These are phyloP conservation scores for Fusarium praegraminearum DNA, from an alignment of 2,329 filamentous ascomycete genomes.

Conservation along the genomic window DNA sequence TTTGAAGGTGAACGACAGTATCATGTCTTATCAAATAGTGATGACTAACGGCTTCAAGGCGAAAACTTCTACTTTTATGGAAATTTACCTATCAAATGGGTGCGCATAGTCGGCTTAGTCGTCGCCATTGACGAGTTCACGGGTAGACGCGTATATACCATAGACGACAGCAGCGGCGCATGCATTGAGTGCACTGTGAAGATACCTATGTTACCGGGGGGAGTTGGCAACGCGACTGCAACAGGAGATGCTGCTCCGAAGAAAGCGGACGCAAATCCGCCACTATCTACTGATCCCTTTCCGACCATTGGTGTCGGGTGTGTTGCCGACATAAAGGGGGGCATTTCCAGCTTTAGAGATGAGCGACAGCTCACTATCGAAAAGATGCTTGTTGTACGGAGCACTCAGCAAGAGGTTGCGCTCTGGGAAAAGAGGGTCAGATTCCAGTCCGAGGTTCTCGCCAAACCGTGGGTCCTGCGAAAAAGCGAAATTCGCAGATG, in stretches of 20 bases:
- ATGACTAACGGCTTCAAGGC: constrained; percentile 48
- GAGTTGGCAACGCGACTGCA: not conserved
- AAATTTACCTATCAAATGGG: constrained; percentile 83
- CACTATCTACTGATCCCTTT: constrained; percentile 28
- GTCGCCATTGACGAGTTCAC: constrained; percentile 69
- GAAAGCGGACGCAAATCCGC: constrained; percentile 8
- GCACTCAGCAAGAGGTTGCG: constrained; percentile 67
- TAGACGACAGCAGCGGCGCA: constrained; percentile 74
- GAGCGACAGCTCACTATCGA: constrained; percentile 65
- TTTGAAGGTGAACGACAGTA: constrained; percentile 62
- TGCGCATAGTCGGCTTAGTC: constrained; percentile 76
- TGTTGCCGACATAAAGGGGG: constrained; percentile 69
- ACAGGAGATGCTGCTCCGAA: constrained; percentile 10
- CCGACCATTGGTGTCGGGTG: constrained; percentile 62
- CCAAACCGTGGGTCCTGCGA: constrained; percentile 66
- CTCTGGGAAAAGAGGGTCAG: constrained; percentile 68
- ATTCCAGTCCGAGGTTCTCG: constrained; percentile 65
- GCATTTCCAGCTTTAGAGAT: constrained; percentile 60
- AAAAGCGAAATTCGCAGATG: constrained; percentile 63
- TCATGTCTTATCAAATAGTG: not conserved
- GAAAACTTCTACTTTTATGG: constrained; percentile 73
- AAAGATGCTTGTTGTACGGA: constrained; percentile 60
- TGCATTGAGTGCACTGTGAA: constrained; percentile 62
- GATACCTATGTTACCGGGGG: constrained; percentile 17
- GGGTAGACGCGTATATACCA: constrained; percentile 63